Evolutionary conservation across 2,329 filamentous ascomycete genomes (phyloP).

Genomic region (Pyrenochaeta sp.): DNA sequence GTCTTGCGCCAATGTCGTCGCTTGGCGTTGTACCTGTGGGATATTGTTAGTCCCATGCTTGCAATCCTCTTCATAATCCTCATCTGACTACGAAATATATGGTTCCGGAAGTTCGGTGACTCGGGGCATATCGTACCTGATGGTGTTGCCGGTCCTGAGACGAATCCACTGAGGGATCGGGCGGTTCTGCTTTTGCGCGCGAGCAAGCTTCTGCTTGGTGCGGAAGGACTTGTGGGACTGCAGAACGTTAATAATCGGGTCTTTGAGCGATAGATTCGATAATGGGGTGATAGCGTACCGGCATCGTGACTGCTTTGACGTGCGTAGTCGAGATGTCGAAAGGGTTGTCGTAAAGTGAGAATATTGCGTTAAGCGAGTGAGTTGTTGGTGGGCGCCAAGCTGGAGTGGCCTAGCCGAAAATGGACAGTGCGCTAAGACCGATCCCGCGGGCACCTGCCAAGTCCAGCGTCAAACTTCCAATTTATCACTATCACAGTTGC

Average conservation of each 20-base stretch:
- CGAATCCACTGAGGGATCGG: conserved; percentile 99
- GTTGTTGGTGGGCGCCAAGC: conserved; percentile 11
- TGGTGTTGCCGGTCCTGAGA: conserved; percentile 97
- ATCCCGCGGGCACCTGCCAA: no score
- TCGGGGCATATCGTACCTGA: conserved; percentile 76
- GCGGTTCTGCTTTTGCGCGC: conserved; percentile 99
- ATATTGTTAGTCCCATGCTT: conserved; percentile 20
- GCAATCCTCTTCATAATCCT: neutral
- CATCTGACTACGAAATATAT: no score
- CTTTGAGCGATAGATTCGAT: neutral
- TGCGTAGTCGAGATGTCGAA: conserved; percentile 44
- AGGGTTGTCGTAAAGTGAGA: conserved; percentile 34
- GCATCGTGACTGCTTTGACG: conserved; percentile 49
- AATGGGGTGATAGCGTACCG: conserved; percentile 40
- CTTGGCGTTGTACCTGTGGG: conserved; percentile 97
- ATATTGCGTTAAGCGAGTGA: conserved; percentile 17
- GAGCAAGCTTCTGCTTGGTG: conserved; percentile 99
- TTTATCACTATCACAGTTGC: no score
- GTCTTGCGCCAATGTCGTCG: conserved; percentile 99
- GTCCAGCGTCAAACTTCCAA: no score
- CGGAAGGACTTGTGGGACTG: conserved; percentile 99
- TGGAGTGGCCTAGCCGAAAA: neutral
- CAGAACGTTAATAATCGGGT: conserved; percentile 28
- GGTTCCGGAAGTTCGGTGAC: conserved; percentile 10
- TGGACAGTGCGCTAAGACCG: conserved; percentile 3